These are phyloP conservation scores for Atkinsonella texensis DNA, from an alignment of 2,329 filamentous ascomycete species.

Conservation along the genomic window DNA sequence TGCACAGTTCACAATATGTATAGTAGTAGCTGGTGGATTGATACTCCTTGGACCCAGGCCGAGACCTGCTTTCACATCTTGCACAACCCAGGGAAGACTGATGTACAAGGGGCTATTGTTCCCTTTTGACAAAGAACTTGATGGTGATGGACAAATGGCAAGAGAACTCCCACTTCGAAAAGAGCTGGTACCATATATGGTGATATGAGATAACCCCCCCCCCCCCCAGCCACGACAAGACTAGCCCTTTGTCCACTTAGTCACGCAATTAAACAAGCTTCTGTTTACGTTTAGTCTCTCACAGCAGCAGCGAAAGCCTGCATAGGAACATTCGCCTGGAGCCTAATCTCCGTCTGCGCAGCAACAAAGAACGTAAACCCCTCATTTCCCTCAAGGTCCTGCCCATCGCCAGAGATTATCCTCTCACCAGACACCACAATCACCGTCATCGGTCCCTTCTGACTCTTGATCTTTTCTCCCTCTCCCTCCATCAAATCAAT, in stretches of 20 bases:
- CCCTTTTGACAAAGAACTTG: no score
- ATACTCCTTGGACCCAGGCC: not conserved
- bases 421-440: conserved; percentile 24
- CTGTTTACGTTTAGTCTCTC: not conserved
- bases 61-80: not conserved
- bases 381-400: not conserved
- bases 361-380: conserved; percentile 2
- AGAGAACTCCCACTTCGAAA: no score
- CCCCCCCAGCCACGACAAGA: no score
- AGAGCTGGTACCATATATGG: no score
- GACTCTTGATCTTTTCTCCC: conserved; percentile 31
- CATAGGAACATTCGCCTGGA: not conserved
- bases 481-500: conserved; percentile 45
- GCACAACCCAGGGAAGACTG: no score
- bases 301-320: not conserved
- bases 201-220: no score
- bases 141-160: no score
- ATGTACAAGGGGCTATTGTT: no score
- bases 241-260: no score
- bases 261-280: not conserved
- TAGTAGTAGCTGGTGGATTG: not conserved
- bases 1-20: not conserved
- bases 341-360: not conserved
- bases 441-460: not conserved
- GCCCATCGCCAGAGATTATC: conserved; percentile 20